Evolutionary conservation across 1,284 basidiomycete genomes (phyloP).

Genomic region (Mycena citricolor): DNA sequence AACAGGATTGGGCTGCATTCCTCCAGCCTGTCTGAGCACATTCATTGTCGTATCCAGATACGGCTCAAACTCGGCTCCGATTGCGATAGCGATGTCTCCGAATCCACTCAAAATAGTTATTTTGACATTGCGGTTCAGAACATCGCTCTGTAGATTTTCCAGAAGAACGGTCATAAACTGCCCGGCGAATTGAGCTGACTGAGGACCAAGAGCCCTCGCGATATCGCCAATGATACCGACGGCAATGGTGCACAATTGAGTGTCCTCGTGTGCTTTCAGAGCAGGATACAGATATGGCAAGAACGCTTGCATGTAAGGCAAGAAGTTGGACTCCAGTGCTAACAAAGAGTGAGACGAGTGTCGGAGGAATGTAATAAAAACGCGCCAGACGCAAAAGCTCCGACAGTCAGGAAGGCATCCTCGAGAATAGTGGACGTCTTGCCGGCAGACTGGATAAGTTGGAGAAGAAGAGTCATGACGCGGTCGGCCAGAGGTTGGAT

Average conservation of each 20-base stretch:
- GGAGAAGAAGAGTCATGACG: conserved; percentile 91
- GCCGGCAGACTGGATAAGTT: conserved; percentile 82
- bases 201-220: conserved; percentile 87
- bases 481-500: conserved; percentile 90
- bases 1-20: conserved; percentile 83
- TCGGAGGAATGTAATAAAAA: background rate
- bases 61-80: conserved; percentile 85
- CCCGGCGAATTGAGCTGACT: conserved; percentile 79
- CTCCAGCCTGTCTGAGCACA: conserved; percentile 89
- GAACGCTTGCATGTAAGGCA: conserved; percentile 90
- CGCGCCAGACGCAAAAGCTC: conserved; percentile 78
- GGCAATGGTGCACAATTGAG: conserved; percentile 92
- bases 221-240: conserved; percentile 97
- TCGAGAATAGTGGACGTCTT: conserved; percentile 97
- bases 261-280: conserved; percentile 92
- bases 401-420: conserved; percentile 94
- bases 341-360: conserved; percentile 8
- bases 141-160: conserved; percentile 89
- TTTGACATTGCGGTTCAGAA: conserved; percentile 93
- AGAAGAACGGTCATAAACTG: conserved; percentile 91
- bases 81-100: conserved; percentile 94
- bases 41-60: conserved; percentile 90
- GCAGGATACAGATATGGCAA: conserved; percentile 89
- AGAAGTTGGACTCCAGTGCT: conserved; percentile 85
- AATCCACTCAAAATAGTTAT: conserved; percentile 95